These are phyloP conservation scores for Coelastrella sp. DNA, from an alignment of 139 green algal species.

Conservation along the genomic window DNA sequence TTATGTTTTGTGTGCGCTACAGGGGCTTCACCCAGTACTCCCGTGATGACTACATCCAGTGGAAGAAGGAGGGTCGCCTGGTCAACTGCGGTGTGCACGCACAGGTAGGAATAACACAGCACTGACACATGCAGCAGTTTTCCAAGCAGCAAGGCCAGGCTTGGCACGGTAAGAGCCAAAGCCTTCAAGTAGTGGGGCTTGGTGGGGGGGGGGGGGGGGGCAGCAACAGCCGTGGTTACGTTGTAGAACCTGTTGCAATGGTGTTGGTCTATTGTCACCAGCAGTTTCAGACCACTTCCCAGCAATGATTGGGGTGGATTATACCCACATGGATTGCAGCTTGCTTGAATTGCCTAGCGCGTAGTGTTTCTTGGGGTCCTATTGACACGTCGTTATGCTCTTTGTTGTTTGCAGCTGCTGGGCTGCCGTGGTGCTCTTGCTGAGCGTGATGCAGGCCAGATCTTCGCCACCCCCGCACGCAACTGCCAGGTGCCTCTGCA, in stretches of 20 bases:
- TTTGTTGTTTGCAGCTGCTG: slow-evolving; percentile 43
- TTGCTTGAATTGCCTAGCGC: too few relatives aligned
- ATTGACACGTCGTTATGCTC: not conserved
- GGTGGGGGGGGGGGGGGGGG: too few relatives aligned
- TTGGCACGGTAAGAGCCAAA: too few relatives aligned
- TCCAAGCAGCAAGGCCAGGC: not conserved
- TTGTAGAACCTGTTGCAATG: too few relatives aligned
- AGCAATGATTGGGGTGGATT: too few relatives aligned
- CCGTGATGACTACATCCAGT: slow-evolving; percentile 93
- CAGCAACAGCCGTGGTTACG: too few relatives aligned
- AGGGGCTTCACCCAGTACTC: slow-evolving; percentile 96
- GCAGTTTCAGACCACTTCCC: too few relatives aligned
- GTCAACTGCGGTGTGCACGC: slow-evolving; percentile 90
- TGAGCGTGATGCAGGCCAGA: slow-evolving; percentile 64
- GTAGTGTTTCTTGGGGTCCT: not conserved
- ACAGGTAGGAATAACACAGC: slow-evolving; percentile 52
- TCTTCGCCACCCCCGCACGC: slow-evolving; percentile 75
- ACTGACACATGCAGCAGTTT: not conserved
- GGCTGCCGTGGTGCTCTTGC: slow-evolving; percentile 65
- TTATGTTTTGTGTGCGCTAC: not conserved
- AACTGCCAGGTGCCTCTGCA: slow-evolving; percentile 58
- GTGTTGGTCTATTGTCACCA: too few relatives aligned
- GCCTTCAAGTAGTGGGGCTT: too few relatives aligned
- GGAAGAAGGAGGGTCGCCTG: slow-evolving; percentile 94
- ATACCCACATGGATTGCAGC: too few relatives aligned